Conservation (phyloP, 139 green algal genomes). For the Raphidocelis subcapitata region DNA sequence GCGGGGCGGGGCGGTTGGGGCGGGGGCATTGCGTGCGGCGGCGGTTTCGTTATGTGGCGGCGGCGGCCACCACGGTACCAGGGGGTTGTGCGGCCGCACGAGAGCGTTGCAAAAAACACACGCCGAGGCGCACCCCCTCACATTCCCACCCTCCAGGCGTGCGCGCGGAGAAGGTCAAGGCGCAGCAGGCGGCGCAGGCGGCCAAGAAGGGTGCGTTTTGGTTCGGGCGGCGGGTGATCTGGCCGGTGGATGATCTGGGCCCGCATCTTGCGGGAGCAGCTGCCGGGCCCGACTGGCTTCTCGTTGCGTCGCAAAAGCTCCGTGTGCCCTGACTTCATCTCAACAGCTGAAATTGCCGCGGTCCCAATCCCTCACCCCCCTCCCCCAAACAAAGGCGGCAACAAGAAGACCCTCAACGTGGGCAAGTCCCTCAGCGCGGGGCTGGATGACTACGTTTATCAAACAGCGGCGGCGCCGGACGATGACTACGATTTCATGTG, state of each 20-base stretch:
- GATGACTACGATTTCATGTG: constrained; percentile 76
- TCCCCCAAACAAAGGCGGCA: constrained; percentile 9
- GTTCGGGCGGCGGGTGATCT: constrained; percentile 1
- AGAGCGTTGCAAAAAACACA: neutral
- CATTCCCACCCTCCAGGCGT: constrained; percentile 27
- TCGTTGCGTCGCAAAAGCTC: no score
- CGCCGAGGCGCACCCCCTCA: constrained; percentile 4
- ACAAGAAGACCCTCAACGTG: constrained; percentile 76
- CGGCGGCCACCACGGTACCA: neutral
- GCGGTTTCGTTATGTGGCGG: neutral
- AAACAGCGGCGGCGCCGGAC: constrained; percentile 43
- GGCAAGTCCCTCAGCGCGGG: constrained; percentile 54
- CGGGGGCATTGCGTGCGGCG: neutral
- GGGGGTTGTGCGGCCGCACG: neutral
- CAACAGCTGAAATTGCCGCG: no score
- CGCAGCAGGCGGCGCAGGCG: constrained; percentile 53
- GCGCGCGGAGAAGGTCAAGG: constrained; percentile 68
- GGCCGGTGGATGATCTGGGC: neutral
- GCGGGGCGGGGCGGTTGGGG: neutral
- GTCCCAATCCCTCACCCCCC: no score
- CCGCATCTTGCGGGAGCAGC: no score
- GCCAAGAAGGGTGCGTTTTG: constrained; percentile 59
- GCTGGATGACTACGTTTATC: constrained; percentile 82
- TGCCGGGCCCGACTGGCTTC: no score
- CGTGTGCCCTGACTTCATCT: no score